Evolutionary conservation across 2,329 filamentous ascomycete genomes (phyloP), one percentile per base, ranked within the genome.

Genomic region (Emydomyces testavorans): DNA sequence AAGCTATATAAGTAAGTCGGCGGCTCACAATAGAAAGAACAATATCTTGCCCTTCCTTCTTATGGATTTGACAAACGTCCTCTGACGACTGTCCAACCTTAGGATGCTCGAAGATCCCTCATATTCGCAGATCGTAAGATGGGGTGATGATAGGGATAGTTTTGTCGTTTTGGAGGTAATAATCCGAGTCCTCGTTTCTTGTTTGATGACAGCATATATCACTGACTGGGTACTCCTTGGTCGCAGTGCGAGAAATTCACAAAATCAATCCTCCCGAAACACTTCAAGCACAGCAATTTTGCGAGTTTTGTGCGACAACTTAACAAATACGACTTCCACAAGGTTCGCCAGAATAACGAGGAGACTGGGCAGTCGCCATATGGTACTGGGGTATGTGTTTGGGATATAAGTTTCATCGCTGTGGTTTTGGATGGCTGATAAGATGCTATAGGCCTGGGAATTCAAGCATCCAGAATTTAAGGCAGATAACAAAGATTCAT

Each of bases 201-300:
- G 16, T 38, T 26, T 35, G 18, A 28, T 7, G 28, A 6, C 3
- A 20, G n/a, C n/a, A 29, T 6, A 18, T 13, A 8, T n/a, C 10
- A 36, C 32, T 49, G 32, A 34, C 24, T 15, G 24, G 2, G 18
- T 23, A 16, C 18, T 29, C 21, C 24, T 38, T 15, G 21, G 10
- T 4, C 50, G 21, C 64, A 95, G 90, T 94, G 93, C 66, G 90
- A 96, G 65, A 94, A 94, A 66, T 98, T 98, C 62, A 96, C 92
- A 18, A 94, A 95, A 65, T 84, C 85, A 32, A 94, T 98, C 58
- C 78, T 98, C 13, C 92, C 92, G 2, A 95, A 96, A 64, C 88
- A 96, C 61, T 98, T 98, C 74, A 98, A 98, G 68, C 92, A 96
- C 69, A 94, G 87, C 76, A 95, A 95, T 65, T 95, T 95, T 71